Conservation (phyloP, 257 asterid species). For the Cinchona pubescens region DNA sequence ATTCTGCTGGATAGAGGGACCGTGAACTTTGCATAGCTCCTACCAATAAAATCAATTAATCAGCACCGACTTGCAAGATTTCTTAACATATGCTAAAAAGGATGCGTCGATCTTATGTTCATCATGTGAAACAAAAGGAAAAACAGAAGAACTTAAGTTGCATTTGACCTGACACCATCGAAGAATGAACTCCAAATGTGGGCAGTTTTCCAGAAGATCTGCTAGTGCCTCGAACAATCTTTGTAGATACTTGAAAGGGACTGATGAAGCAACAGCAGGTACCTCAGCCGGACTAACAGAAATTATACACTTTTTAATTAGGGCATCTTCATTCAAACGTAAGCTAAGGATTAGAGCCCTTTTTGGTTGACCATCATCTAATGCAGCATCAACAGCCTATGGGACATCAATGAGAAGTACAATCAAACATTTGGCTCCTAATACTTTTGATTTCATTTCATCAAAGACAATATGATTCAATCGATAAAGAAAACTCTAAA, state of each 20-base stretch:
- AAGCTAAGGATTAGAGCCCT: slow-evolving; percentile 86
- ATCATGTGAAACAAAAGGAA: not conserved
- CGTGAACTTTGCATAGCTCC: slow-evolving; percentile 83
- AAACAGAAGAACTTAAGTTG: slow-evolving; percentile 1
- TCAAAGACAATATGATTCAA: not conserved
- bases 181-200: slow-evolving; percentile 86
- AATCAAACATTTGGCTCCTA: not conserved
- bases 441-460: not conserved
- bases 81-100: not conserved
- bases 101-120: too few species aligned
- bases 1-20: slow-evolving; percentile 73
- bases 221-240: slow-evolving; percentile 84
- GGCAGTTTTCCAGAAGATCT: slow-evolving; percentile 79
- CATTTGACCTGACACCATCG: slow-evolving; percentile 82
- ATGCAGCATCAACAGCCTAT: slow-evolving; percentile 88
- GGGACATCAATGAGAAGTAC: slow-evolving; percentile 9
- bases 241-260: slow-evolving; percentile 76
- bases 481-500: not conserved
- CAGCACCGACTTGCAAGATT: not conserved
- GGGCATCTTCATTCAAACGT: slow-evolving; percentile 81
- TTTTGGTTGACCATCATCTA: slow-evolving; percentile 53
- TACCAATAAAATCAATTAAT: slow-evolving; percentile 22
- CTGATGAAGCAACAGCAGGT: slow-evolving; percentile 74
- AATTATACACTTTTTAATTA: slow-evolving; percentile 76
- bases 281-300: slow-evolving; percentile 67